These are phyloP conservation scores for Arthrobotrys musiformis DNA, from an alignment of 2,329 filamentous ascomycete species.

Conservation along the genomic window DNA sequence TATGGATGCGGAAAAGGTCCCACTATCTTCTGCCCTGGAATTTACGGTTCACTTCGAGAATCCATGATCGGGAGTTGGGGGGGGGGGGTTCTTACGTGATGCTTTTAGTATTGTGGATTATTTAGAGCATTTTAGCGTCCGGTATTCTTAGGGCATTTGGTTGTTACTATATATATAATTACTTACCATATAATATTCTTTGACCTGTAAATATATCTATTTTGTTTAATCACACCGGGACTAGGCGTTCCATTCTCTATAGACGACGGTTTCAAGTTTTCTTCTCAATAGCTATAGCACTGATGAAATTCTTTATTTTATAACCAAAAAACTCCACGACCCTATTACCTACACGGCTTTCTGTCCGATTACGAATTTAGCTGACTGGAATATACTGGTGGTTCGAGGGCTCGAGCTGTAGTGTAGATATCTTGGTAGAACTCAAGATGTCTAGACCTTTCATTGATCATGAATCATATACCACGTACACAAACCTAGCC, in stretches of 20 bases:
- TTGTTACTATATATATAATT: slow-evolving; percentile 1
- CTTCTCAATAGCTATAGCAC: neutral
- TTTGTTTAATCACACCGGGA: neutral
- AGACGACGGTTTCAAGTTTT: neutral
- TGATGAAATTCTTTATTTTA: neutral
- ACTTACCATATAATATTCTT: neutral
- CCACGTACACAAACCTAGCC: no score
- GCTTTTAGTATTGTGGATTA: neutral
- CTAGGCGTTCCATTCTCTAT: neutral
- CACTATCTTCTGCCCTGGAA: slow-evolving; percentile 23
- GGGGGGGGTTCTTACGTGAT: neutral
- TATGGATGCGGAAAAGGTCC: slow-evolving; percentile 2
- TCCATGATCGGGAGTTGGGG: slow-evolving; percentile 2
- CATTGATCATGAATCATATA: no score
- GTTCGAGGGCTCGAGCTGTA: no score
- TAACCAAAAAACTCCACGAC: neutral
- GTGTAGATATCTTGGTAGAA: no score
- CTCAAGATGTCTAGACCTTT: no score
- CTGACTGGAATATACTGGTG: no score
- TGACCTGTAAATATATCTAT: neutral
- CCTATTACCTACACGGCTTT: neutral
- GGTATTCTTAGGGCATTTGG: neutral
- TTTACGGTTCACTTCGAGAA: slow-evolving; percentile 36
- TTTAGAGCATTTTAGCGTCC: slow-evolving; percentile 19
- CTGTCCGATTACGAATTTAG: no score